phyloP scores from a whole-genome alignment of 306 rosid genomes.

The Gleditsia sinensis region DNA sequence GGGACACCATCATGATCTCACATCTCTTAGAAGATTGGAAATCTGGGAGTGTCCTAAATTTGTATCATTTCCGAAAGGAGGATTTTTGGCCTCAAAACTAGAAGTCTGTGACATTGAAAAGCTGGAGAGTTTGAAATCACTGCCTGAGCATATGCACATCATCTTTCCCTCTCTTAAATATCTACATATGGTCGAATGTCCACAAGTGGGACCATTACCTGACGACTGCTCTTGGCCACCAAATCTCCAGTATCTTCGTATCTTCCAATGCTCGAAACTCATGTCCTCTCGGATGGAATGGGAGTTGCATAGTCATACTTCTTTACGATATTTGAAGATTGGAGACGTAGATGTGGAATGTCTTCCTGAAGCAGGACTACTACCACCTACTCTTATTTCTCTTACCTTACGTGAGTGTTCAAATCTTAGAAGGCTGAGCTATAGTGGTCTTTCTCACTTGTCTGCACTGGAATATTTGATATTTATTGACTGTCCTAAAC shows the following conservation, averaged over 20 bases:
- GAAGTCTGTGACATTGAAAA: background rate
- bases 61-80: slow-evolving; percentile 4
- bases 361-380: background rate
- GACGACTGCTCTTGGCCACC: background rate
- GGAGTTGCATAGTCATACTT: background rate
- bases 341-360: background rate
- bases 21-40: no score
- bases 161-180: background rate
- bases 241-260: background rate
- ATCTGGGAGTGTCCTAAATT: background rate
- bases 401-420: background rate
- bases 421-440: background rate
- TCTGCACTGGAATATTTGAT: background rate
- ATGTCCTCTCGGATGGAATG: background rate
- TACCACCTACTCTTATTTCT: background rate
- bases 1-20: no score
- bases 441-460: background rate
- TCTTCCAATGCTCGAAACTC: background rate
- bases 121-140: slow-evolving; percentile 10
- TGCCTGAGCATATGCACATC: slow-evolving; percentile 23
- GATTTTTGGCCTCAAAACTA: slow-evolving; percentile 17
- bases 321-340: background rate
- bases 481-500: background rate
- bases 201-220: slow-evolving; percentile 1
- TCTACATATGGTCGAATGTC: accelerated